phyloP scores from a whole-genome alignment of 208 protist species.

The Crithidia mellificae region DNA sequence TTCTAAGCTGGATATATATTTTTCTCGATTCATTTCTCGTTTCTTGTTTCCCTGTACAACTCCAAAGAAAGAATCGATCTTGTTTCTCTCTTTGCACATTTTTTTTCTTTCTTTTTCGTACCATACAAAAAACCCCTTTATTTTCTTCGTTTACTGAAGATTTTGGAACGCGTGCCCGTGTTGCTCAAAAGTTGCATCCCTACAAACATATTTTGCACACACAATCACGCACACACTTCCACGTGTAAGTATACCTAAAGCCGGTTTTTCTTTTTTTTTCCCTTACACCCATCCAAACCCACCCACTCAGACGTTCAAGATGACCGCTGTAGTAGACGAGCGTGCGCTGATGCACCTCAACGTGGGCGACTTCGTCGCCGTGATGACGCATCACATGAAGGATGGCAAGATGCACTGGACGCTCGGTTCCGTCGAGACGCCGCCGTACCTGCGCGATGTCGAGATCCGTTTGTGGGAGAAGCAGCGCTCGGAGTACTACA shows the following conservation, averaged over 20 bases:
- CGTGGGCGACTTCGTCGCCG: conserved; percentile 75
- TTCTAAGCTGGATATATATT: not conserved
- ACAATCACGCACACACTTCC: not conserved
- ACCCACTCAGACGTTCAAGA: conserved; percentile 1
- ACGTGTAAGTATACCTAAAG: not conserved
- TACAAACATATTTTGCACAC: not conserved
- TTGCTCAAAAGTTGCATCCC: no score
- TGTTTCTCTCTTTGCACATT: not conserved
- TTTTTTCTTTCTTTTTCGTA: conserved; percentile 15
- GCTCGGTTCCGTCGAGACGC: conserved; percentile 70
- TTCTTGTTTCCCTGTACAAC: conserved; percentile 7
- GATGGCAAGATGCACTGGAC: conserved; percentile 75
- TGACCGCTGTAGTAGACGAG: conserved; percentile 32
- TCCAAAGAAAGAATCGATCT: not conserved
- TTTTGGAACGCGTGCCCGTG: no score
- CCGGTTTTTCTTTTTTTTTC: not conserved
- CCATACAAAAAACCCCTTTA: not conserved
- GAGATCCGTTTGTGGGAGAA: conserved; percentile 77
- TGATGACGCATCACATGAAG: conserved; percentile 60
- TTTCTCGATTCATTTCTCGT: not conserved
- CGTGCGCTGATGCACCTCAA: conserved; percentile 49
- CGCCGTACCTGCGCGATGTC: conserved; percentile 69
- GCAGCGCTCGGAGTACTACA: conserved; percentile 46
- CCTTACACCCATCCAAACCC: not conserved
- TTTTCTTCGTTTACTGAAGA: not conserved